These are phyloP conservation scores for Eucalyptus sideroxylon DNA, from an alignment of 345 rosid species.

Conservation along the genomic window DNA sequence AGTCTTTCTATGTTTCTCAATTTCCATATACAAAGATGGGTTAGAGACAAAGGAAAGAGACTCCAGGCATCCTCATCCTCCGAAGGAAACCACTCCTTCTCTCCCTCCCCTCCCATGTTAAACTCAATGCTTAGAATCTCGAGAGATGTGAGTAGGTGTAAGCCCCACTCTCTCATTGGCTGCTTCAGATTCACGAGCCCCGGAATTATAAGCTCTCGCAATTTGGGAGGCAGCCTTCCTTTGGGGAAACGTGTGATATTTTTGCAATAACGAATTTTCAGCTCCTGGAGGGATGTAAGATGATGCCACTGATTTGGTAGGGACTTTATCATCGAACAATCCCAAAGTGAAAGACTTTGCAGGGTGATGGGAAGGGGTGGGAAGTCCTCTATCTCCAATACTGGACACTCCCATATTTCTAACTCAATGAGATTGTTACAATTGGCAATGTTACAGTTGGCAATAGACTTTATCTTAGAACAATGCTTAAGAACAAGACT, in stretches of 20 bases:
- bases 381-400: too few relatives aligned
- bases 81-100: not conserved
- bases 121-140: fast-evolving
- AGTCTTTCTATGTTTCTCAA: fast-evolving
- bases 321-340: too few relatives aligned
- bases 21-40: fast-evolving
- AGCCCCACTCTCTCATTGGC: not conserved
- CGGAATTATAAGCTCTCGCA: fast-evolving
- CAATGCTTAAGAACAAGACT: too few relatives aligned
- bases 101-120: not conserved
- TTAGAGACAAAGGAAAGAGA: not conserved
- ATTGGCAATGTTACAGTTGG: too few relatives aligned
- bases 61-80: not conserved
- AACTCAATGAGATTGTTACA: too few relatives aligned
- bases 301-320: too few relatives aligned
- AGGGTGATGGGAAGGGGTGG: too few relatives aligned
- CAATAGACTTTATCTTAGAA: too few relatives aligned
- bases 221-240: not conserved
- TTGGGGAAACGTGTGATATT: too few relatives aligned
- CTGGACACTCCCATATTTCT: fast-evolving
- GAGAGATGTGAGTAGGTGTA: not conserved
- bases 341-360: fast-evolving
- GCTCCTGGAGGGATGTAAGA: too few relatives aligned
- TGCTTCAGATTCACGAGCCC: not conserved
- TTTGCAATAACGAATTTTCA: fast-evolving